A percentile compares a stretch with the other conserved stretches of the same genome.
Evolutionary conservation across 805 yeast species (phyloP).

Genomic region (Monosporozyma solicola): DNA sequence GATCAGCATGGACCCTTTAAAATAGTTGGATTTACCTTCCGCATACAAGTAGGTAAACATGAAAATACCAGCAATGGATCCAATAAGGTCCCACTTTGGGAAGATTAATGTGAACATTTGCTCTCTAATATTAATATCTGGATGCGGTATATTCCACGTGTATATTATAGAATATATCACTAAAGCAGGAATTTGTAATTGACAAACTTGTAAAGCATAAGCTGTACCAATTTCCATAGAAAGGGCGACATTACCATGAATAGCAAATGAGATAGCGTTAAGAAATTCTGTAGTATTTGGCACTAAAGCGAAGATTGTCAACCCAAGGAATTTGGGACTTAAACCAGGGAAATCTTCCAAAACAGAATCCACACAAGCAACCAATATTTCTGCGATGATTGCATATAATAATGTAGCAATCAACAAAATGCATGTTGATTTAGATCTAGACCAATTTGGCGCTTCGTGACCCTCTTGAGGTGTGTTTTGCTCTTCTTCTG

Average conservation of each 20-base stretch:
- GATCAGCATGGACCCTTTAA: slow-evolving; percentile 85
- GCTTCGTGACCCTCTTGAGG: slow-evolving; percentile 75
- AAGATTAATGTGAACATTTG: slow-evolving; percentile 64
- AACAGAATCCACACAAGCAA: slow-evolving; percentile 86
- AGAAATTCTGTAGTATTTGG: slow-evolving; percentile 96
- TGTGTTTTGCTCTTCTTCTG: slow-evolving; percentile 25
- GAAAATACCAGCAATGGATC: slow-evolving; percentile 75
- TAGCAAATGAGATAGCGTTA: slow-evolving; percentile 94
- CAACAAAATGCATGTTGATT: slow-evolving; percentile 72
- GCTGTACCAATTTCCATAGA: slow-evolving; percentile 98
- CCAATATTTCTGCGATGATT: slow-evolving; percentile 86
- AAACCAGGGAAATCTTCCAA: slow-evolving; percentile 61
- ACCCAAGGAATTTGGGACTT: slow-evolving; percentile 82
- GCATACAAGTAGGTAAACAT: slow-evolving; percentile 90
- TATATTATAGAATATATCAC: slow-evolving; percentile 63
- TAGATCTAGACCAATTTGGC: slow-evolving; percentile 89
- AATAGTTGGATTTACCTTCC: slow-evolving; percentile 93
- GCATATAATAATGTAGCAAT: slow-evolving; percentile 86
- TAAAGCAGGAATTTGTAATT: slow-evolving; percentile 86
- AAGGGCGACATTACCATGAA: slow-evolving; percentile 89
- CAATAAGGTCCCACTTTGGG: slow-evolving; percentile 93
- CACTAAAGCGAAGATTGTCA: slow-evolving; percentile 90
- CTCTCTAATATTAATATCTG: slow-evolving; percentile 27
- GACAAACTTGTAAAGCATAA: slow-evolving; percentile 89
- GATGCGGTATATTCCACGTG: slow-evolving; percentile 30